Percentiles rank a stretch among this genome's conserved stretches.
Conservation (phyloP, 371 early-diverging fungal genomes). For the Lichtheimia ornata region DNA sequence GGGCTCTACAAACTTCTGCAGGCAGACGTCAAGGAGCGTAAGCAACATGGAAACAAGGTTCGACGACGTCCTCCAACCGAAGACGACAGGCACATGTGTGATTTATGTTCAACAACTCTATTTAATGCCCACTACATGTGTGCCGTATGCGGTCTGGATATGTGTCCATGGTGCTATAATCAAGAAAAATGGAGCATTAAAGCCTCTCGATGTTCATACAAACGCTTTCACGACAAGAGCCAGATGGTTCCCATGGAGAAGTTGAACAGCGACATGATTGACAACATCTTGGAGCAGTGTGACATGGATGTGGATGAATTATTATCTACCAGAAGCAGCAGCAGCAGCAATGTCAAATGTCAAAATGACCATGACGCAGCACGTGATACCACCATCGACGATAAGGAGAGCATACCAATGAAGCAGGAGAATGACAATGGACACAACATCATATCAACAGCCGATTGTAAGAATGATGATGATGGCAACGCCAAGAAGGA, state of each 20-base stretch:
- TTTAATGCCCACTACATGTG: slow-evolving; percentile 57
- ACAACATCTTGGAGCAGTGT: slow-evolving; percentile 13
- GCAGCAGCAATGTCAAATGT: neutral
- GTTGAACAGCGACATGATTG: slow-evolving; percentile 16
- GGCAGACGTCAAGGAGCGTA: slow-evolving; percentile 3
- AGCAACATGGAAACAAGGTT: neutral
- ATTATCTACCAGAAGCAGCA: neutral
- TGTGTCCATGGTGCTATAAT: slow-evolving; percentile 56
- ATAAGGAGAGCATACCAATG: neutral
- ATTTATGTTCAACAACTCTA: slow-evolving; percentile 47
- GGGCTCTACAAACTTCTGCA: slow-evolving; percentile 4
- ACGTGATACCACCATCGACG: neutral
- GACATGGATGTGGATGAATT: slow-evolving; percentile 6
- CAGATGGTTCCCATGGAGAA: slow-evolving; percentile 43
- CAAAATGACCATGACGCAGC: no score
- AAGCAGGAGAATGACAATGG: no score
- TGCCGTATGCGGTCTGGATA: slow-evolving; percentile 50
- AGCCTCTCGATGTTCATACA: slow-evolving; percentile 11
- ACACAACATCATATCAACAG: no score
- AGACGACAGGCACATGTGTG: slow-evolving; percentile 48
- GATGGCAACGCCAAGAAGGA: neutral
- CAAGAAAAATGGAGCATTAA: slow-evolving; percentile 22
- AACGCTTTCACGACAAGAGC: slow-evolving; percentile 19
- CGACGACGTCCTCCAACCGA: slow-evolving; percentile 14
- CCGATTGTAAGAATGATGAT: neutral